phyloP scores from a whole-genome alignment of 1,284 basidiomycete genomes.

The Ganoderma lucidum region DNA sequence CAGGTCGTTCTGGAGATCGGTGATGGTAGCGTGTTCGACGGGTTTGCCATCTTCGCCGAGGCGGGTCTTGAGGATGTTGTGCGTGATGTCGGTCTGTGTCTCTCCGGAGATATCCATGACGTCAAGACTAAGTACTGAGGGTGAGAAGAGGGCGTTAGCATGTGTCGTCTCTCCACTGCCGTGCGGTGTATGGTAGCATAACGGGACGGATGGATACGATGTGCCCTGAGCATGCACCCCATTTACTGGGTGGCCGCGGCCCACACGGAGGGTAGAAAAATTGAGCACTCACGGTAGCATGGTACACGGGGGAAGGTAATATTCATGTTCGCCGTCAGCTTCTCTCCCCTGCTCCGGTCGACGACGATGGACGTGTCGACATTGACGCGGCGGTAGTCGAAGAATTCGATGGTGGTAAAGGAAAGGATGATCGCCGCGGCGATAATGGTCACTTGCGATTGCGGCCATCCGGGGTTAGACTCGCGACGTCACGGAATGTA shows the following conservation, averaged over 20 bases:
- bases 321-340: slow-evolving; percentile 91
- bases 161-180: too few relatives aligned
- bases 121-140: slow-evolving; percentile 89
- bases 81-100: slow-evolving; percentile 88
- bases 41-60: slow-evolving; percentile 68
- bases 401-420: slow-evolving; percentile 92
- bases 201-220: not conserved
- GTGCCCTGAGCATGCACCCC: not conserved
- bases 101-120: slow-evolving; percentile 99
- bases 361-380: slow-evolving; percentile 92
- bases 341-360: slow-evolving; percentile 94
- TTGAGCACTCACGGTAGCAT: slow-evolving; percentile 84
- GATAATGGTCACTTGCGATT: slow-evolving; percentile 82
- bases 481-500: slow-evolving; percentile 2
- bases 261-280: not conserved
- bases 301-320: slow-evolving; percentile 97
- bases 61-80: slow-evolving; percentile 90
- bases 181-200: not conserved
- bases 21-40: slow-evolving; percentile 64
- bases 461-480: not conserved
- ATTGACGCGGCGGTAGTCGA: slow-evolving; percentile 91
- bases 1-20: slow-evolving; percentile 84
- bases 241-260: not conserved
- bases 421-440: slow-evolving; percentile 92
- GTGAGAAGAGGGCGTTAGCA: slow-evolving; percentile 6